Percentiles rank a stretch among this genome's conserved stretches.
Conservation (phyloP, 352 stramenopile genomes). For the Globisporangium camurandrum region DNA sequence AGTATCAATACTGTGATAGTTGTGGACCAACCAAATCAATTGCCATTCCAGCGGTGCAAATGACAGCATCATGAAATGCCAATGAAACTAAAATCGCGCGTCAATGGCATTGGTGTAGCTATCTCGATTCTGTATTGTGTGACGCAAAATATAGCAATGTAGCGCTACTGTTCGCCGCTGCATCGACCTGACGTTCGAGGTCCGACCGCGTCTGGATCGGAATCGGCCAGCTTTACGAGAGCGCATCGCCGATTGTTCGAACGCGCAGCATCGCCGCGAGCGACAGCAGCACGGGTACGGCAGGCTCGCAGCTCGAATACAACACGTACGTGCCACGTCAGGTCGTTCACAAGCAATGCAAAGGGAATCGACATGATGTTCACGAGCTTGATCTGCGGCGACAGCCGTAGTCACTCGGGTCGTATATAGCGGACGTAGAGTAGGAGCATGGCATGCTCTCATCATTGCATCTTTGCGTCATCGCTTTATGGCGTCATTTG, state of each 20-base stretch:
- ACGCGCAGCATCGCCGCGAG: slow-evolving; percentile 61
- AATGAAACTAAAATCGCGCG: no score
- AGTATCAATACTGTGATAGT: no score
- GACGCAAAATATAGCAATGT: slow-evolving; percentile 60
- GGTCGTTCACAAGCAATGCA: slow-evolving; percentile 75
- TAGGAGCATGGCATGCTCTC: no score
- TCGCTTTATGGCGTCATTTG: no score
- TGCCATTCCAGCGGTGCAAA: no score
- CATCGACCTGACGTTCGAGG: slow-evolving; percentile 57
- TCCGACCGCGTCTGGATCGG: slow-evolving; percentile 60
- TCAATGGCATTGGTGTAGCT: no score
- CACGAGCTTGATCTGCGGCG: slow-evolving; percentile 70
- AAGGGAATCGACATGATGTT: slow-evolving; percentile 62
- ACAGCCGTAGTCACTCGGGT: no score
- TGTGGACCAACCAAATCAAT: no score
- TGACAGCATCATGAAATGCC: no score
- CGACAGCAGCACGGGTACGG: slow-evolving; percentile 62
- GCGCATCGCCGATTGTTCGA: slow-evolving; percentile 37
- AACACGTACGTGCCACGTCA: slow-evolving; percentile 53
- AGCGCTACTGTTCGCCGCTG: slow-evolving; percentile 20
- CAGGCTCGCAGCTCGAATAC: slow-evolving; percentile 44
- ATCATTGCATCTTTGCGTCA: no score
- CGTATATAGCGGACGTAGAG: no score
- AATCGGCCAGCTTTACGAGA: slow-evolving; percentile 68
- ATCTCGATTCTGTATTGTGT: no score